These are phyloP conservation scores for Salvia hispanica DNA, from an alignment of 257 asterid species.

Conservation along the genomic window DNA sequence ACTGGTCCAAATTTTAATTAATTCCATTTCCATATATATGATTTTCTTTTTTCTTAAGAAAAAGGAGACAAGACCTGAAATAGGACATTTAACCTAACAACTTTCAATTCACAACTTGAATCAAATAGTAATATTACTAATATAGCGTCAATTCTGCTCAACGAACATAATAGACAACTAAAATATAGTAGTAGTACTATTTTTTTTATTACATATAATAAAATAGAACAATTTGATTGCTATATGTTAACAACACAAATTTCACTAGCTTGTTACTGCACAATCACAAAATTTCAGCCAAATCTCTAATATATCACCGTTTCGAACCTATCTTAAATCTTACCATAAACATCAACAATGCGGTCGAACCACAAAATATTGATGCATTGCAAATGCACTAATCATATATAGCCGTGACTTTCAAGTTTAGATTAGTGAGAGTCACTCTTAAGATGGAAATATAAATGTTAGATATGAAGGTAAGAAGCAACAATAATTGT, in stretches of 20 bases:
- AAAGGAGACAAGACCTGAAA: background rate
- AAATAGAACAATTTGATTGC: too few relatives aligned
- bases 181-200: background rate
- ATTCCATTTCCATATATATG: background rate
- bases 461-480: slow-evolving; percentile 8
- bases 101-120: background rate
- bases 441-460: slow-evolving; percentile 9
- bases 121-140: too few relatives aligned
- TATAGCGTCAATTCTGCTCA: background rate
- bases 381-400: too few relatives aligned
- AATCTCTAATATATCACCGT: too few relatives aligned
- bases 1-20: background rate
- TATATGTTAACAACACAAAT: too few relatives aligned
- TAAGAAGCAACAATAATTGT: slow-evolving; percentile 20
- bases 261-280: too few relatives aligned
- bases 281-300: too few relatives aligned
- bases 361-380: too few relatives aligned
- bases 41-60: background rate
- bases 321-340: background rate
- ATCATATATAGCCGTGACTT: background rate
- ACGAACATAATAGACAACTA: background rate
- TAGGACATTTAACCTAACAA: background rate
- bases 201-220: too few relatives aligned
- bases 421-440: slow-evolving; percentile 7
- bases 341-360: too few relatives aligned